Base-by-base conservation (phyloP, 2,329 filamentous ascomycete species). In the Colletotrichum euphorbiae region DNA sequence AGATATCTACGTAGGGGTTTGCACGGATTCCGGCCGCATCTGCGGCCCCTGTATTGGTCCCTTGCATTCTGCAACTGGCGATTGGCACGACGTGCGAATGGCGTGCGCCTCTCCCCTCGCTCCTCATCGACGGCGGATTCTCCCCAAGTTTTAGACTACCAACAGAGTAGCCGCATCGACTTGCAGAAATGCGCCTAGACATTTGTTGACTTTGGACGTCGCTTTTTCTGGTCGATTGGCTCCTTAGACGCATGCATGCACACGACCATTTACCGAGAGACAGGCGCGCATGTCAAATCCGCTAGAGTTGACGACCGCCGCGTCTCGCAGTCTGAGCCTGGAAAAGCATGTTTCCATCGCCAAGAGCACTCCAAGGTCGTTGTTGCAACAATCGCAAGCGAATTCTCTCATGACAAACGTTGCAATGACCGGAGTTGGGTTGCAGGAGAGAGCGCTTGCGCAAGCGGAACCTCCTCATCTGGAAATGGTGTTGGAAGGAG, bases 391-490 rank as follows among this genome's bases (percentile, higher is more conserved):
- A 31, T 38, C 24, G 40, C 21, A 15, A n/a, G 15, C 19, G 1
- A 43, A 43, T 28, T 33, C 21, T 33, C 21, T 28, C 21, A 17
- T 15, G 43, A 58, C 19, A 42, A 15, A 58, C 13, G 55, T 36
- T 28, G 55, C 42, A 58, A 8, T 46, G 24, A 40, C 8, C 33
- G 40, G 28, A 24, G 43, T 58, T n/a, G 28, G 24, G 24, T 21
- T 45, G 55, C 40, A 57, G 33, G 21, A 43, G 21, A 21, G 51
- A 19, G 33, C 33, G 51, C 15, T 38, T 54, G 51, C 51, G 15
- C 31, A 33, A 31, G 33, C 60, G 65, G 65, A 62, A 42, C 46
- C 59, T 45, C 65, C 65, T 56, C 58, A 68, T 65, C 60, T 59
- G 61, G 65, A 52, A 67, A 52, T 58, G 45, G 54, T 33, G 40